These are phyloP conservation scores for Capronia americana DNA, from an alignment of 2,329 filamentous ascomycete species.

Conservation along the genomic window DNA sequence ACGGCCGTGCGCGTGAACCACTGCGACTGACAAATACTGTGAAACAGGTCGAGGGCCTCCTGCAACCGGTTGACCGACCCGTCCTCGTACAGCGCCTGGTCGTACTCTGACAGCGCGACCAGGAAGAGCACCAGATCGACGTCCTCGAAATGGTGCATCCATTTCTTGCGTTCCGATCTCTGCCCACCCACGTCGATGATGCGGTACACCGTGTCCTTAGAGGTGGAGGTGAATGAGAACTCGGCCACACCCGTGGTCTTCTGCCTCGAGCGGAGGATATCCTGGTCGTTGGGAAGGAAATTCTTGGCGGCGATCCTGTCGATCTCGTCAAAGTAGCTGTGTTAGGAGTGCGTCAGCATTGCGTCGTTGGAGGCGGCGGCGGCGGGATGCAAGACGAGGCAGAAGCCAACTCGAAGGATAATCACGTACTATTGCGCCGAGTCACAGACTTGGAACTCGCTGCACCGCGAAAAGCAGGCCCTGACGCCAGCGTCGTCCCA, in stretches of 20 bases:
- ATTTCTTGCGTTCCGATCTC: constrained; percentile 96
- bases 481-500: constrained; percentile 94
- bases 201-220: constrained; percentile 86
- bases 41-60: constrained; percentile 72
- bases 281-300: constrained; percentile 94
- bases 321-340: constrained; percentile 93
- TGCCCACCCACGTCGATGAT: constrained; percentile 99
- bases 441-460: constrained; percentile 95
- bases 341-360: constrained; percentile 44
- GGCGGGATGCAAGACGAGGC: constrained; percentile 20
- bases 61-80: constrained; percentile 86
- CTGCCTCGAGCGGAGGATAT: constrained; percentile 92
- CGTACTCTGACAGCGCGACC: constrained; percentile 96
- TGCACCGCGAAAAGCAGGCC: constrained; percentile 91
- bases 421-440: constrained; percentile 87
- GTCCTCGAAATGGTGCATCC: constrained; percentile 99
- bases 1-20: constrained; percentile 77
- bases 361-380: no score
- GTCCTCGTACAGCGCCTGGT: constrained; percentile 93
- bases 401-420: background rate
- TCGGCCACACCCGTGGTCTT: constrained; percentile 98
- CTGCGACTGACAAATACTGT: constrained; percentile 73
- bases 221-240: constrained; percentile 76
- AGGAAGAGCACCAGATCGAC: constrained; percentile 96
- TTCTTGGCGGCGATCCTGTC: constrained; percentile 87